Percentiles rank a stretch among this genome's conserved stretches.
Conservation (phyloP, 768 basidiomycete genomes). For the Leucosporidium creatinivorum region DNA sequence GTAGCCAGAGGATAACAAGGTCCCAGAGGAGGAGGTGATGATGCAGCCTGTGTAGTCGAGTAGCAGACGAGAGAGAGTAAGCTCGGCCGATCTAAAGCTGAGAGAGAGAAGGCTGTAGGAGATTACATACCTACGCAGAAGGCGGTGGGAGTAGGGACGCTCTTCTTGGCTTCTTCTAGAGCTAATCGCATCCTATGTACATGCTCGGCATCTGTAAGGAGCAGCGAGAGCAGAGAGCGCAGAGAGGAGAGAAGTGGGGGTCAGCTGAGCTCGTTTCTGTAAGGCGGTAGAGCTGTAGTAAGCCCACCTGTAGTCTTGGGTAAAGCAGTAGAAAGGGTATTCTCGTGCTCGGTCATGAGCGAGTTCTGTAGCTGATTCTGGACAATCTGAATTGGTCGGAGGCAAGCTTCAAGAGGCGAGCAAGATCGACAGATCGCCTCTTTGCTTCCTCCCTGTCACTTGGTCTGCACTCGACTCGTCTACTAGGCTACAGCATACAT, state of each 20-base stretch:
- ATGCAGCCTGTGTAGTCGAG: neutral
- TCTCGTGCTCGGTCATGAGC: neutral
- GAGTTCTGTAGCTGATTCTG: too few species aligned
- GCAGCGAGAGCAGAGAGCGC: neutral
- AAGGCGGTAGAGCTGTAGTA: neutral
- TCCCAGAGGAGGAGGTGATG: slow-evolving; percentile 11
- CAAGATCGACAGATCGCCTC: too few species aligned
- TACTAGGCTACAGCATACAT: too few species aligned
- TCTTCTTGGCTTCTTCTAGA: slow-evolving; percentile 63
- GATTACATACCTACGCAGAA: slow-evolving; percentile 67
- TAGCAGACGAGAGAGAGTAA: too few species aligned
- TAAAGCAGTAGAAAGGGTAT: too few species aligned
- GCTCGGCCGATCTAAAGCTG: too few species aligned
- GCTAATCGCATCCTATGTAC: slow-evolving; percentile 55
- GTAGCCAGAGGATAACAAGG: slow-evolving; percentile 65
- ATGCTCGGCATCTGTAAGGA: slow-evolving; percentile 37
- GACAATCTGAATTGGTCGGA: neutral
- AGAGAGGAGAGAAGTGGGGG: neutral
- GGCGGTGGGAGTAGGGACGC: slow-evolving; percentile 61
- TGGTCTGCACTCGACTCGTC: too few species aligned
- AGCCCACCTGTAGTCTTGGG: neutral
- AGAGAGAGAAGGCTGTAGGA: neutral
- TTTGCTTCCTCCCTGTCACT: too few species aligned
- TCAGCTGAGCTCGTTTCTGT: neutral
- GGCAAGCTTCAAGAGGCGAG: neutral